These are phyloP conservation scores for Asterochloris sp. DNA, from an alignment of 139 green algal genomes.

Conservation along the genomic window DNA sequence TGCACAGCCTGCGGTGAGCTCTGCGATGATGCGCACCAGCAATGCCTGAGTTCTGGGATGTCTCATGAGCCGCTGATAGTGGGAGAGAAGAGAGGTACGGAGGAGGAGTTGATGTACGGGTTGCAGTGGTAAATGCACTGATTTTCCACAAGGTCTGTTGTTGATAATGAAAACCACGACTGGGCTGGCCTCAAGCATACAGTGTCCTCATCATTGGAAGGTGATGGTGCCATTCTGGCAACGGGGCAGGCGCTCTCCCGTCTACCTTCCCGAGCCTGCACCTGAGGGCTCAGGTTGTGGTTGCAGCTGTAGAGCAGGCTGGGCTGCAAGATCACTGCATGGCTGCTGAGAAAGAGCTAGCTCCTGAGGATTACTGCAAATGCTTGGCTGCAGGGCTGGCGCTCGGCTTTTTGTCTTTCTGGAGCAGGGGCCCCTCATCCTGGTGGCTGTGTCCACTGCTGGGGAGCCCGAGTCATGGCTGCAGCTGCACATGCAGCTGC, in stretches of 20 bases:
- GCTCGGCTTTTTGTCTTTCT: slow-evolving; percentile 62
- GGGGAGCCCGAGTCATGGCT: slow-evolving; percentile 53
- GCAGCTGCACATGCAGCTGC: slow-evolving; percentile 28
- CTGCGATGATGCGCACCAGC: background rate
- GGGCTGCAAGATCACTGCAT: background rate
- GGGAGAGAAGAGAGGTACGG: too few species aligned
- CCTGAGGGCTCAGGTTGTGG: too few species aligned
- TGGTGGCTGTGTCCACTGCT: slow-evolving; percentile 54
- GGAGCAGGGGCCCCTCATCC: slow-evolving; percentile 51
- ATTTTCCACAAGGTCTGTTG: too few species aligned
- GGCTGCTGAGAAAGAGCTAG: background rate
- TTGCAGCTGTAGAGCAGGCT: too few species aligned
- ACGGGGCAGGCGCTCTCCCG: too few species aligned
- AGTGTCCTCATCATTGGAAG: too few species aligned
- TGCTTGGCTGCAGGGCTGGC: slow-evolving; percentile 35
- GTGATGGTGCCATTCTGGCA: too few species aligned
- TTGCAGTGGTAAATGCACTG: too few species aligned
- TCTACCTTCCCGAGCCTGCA: too few species aligned
- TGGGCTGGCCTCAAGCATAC: too few species aligned
- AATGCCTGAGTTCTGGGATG: background rate
- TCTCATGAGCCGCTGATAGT: background rate
- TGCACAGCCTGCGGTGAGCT: background rate
- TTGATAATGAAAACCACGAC: too few species aligned
- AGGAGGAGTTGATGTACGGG: too few species aligned
- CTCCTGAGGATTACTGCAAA: background rate